Base-by-base conservation (phyloP, 2,329 filamentous ascomycete genomes). In the Phaeoacremonium minimum region DNA sequence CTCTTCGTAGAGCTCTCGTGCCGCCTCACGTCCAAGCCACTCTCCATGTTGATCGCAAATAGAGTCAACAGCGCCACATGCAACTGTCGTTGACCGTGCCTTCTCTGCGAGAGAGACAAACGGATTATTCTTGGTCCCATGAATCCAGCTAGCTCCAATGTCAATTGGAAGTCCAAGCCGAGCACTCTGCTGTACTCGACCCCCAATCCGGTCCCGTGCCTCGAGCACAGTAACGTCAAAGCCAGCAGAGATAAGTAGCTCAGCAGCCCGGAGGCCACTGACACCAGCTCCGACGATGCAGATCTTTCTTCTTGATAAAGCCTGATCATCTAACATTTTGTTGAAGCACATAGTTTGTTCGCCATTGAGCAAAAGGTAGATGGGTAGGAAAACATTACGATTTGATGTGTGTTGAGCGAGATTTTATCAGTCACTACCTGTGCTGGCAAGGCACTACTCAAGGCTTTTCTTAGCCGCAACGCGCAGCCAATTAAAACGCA, bases 161-260 rank as follows among this genome's bases (percentile, higher is more conserved):
- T 36, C 33, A 7, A 36, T 16, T 7, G 28, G 22, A 20, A 18
- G 12, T 26, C 20, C 20, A 26, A 26, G 20, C 20, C 20, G 26
- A 32, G 34, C 42, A n/a, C 20, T 26, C 20, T 36, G 33, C 53
- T 56, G 44, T 53, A 72, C 71, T 37, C 74, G 59, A 4, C 77
- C 77, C 6, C 76, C 76, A 36, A 80, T 57, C 30, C 75, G 59
- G 49, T 74, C 55, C 35, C 75, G 58, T 1, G 67, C 76, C 51
- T 80, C 76, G 12, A 79, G 56, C n/a, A 80, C 71, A 0, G 72
- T 75, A 11, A 80, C 74, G 32, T 68, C 59, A 41, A 68, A 67
- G 4, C 73, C 74, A 45, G 69, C 61, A 35, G 69, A 60, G 4
- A 77, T 50, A 8, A 80, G 53, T 2, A 79, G 52, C 41, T 77